Evolutionary conservation across 2,329 filamentous ascomycete genomes (phyloP), one percentile per base, ranked within the genome.

Genomic region (Shiraia sp.): DNA sequence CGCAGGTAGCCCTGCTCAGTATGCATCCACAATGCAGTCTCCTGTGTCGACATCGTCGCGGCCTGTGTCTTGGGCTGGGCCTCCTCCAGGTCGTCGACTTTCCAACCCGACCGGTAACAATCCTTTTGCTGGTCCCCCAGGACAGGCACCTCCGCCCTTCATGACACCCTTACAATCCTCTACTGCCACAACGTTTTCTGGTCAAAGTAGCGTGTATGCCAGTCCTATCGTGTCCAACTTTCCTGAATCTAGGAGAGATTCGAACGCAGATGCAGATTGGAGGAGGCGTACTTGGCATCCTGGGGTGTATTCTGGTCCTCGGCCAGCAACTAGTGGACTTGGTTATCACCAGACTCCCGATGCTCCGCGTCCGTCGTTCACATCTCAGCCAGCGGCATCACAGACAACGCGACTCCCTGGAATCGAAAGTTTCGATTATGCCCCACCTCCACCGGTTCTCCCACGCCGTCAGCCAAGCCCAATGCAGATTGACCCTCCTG

Each of bases 271-370:
- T 49, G 85, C 90, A 29, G 87, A 88, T 40, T 88, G 85, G 80
- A 83, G 90, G 51, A 79, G 91, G 48, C 81, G 90, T 38, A 96
- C 91, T 2, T 96, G 91, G 91, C 91, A 96, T 69, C 88, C 90
- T 0, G 88, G 90, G 48, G 87, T 83, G 9, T 75, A 77, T 45
- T 78, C 80, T 12, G 69, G 70, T 47, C 78, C 78, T 45, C 75
- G 83, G 23, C 82, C 85, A 34, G 79, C 81, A 12, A 87, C 85
- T 10, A 91, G 88, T 68, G 81, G 86, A 12, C 69, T 95, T 38
- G 88, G 82, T 57, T 87, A 88, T 50, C 87, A 89, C 27, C 82
- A 88, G 47, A 89, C 83, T 4, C 83, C 87, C 5, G 81, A 85
- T 57, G 59, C 82, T 68, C 63, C 82, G 73, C 70, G 80, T 71